Percentiles rank a stretch among this genome's conserved stretches.
Evolutionary conservation across 2,329 filamentous ascomycete species (phyloP).

Genomic region (Paradendryphiella salina): DNA sequence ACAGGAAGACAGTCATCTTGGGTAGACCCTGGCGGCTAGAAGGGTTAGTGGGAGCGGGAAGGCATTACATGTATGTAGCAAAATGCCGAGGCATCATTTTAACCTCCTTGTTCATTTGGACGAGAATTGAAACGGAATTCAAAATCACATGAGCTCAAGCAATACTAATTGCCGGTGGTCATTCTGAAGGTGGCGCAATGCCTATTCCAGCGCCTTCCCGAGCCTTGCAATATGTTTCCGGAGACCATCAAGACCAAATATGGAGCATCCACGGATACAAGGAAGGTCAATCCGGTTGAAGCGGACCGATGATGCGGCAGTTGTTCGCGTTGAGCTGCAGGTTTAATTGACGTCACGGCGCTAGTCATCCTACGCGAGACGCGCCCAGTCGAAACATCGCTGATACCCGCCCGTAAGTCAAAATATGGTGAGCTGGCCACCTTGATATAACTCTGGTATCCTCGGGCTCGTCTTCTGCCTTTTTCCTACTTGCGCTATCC

Average conservation of each 20-base stretch:
- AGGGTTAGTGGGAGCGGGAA: no score
- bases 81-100: no score
- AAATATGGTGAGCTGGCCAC: conserved; percentile 8
- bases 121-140: no score
- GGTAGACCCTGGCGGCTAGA: no score
- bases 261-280: no score
- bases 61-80: no score
- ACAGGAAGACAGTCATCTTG: no score
- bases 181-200: background rate
- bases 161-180: background rate
- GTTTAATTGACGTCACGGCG: conserved; percentile 16
- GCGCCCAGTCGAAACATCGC: conserved; percentile 12
- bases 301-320: conserved; percentile 1
- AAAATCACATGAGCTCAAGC: background rate
- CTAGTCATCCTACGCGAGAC: conserved; percentile 13
- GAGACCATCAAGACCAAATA: background rate
- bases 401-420: conserved; percentile 8
- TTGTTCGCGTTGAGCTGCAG: conserved; percentile 7
- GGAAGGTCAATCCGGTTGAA: background rate
- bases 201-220: background rate
- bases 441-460: conserved; percentile 7
- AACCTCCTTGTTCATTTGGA: no score
- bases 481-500: background rate
- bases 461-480: background rate
- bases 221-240: background rate